Evolutionary conservation across 2,329 filamentous ascomycete genomes (phyloP).

Genomic region (Stromatinia cepivora): DNA sequence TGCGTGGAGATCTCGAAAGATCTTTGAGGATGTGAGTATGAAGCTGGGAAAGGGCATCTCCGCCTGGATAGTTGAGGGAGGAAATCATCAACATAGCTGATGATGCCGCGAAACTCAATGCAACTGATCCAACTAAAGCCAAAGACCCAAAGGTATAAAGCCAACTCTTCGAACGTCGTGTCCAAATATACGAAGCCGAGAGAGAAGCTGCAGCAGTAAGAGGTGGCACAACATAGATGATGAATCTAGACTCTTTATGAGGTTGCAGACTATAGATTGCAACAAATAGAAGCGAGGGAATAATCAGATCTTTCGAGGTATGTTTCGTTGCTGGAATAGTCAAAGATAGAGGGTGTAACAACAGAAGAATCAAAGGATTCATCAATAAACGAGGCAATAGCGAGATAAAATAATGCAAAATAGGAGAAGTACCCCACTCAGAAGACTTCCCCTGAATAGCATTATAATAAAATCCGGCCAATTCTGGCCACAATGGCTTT

Average conservation of each 20-base stretch:
- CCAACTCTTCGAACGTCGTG: conserved; percentile 61
- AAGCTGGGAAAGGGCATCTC: conserved; percentile 67
- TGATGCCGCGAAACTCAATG: conserved; percentile 60
- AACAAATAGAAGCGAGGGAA: conserved; percentile 72
- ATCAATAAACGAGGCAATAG: conserved; percentile 80
- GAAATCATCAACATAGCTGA: conserved; percentile 73
- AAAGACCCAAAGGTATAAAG: conserved; percentile 57
- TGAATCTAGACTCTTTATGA: conserved; percentile 95
- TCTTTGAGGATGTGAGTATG: conserved; percentile 41
- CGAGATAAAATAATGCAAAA: conserved; percentile 81
- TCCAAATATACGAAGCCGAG: conserved; percentile 69
- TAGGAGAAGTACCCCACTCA: conserved; percentile 84
- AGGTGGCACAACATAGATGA: conserved; percentile 82
- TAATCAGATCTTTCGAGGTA: conserved; percentile 51
- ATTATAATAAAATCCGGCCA: conserved; percentile 88
- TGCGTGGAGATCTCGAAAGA: conserved; percentile 32
- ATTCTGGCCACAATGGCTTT: conserved; percentile 82
- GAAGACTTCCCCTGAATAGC: conserved; percentile 79
- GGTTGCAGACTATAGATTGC: conserved; percentile 82
- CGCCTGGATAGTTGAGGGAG: conserved; percentile 91
- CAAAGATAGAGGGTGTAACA: conserved; percentile 57
- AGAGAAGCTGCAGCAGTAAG: conserved; percentile 77
- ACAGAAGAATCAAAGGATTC: conserved; percentile 66
- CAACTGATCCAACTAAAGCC: conserved; percentile 58
- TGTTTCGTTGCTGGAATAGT: conserved; percentile 47